These are phyloP conservation scores for Aspergillus aculeatinus DNA, from an alignment of 2,329 filamentous ascomycete genomes.

Conservation along the genomic window DNA sequence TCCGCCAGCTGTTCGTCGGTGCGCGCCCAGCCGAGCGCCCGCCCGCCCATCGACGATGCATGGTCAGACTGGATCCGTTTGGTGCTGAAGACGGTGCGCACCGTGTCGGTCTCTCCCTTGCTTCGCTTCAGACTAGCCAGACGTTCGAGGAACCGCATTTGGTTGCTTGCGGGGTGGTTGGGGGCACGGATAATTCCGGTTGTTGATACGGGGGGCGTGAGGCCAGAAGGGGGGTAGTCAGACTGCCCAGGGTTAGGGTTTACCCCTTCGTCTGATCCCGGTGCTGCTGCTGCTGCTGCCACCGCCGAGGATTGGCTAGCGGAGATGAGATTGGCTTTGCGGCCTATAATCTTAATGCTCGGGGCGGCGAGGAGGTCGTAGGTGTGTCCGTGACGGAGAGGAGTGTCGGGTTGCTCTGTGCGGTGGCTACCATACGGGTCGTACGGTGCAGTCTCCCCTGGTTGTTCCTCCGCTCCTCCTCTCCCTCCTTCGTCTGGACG, in stretches of 20 bases:
- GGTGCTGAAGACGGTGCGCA: constrained; percentile 58
- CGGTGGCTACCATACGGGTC: constrained; percentile 32
- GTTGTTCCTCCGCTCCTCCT: neutral
- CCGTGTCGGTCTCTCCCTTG: constrained; percentile 64
- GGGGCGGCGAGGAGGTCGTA: constrained; percentile 73
- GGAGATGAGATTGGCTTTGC: constrained; percentile 59
- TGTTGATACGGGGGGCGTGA: neutral
- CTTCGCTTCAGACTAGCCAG: constrained; percentile 64
- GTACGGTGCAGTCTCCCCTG: constrained; percentile 21
- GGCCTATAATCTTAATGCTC: constrained; percentile 67
- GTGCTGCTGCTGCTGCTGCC: constrained; percentile 8
- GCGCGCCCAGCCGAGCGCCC: constrained; percentile 38
- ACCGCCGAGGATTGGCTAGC: constrained; percentile 30
- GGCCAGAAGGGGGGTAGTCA: neutral
- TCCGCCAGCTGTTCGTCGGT: constrained; percentile 39
- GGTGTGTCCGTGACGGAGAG: constrained; percentile 41
- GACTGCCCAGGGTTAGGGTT: neutral
- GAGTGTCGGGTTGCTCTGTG: constrained; percentile 47
- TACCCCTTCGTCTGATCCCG: constrained; percentile 13
- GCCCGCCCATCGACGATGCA: constrained; percentile 25
- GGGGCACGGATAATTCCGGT: neutral
- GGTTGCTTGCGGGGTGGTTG: constrained; percentile 26
- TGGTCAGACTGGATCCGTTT: constrained; percentile 28
- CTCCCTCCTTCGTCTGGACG: constrained; percentile 26
- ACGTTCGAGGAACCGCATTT: constrained; percentile 61